Evolutionary conservation across 179 eudicot genomes (phyloP), one percentile per base, ranked within the genome.

Genomic region (Drosera spatulata): DNA sequence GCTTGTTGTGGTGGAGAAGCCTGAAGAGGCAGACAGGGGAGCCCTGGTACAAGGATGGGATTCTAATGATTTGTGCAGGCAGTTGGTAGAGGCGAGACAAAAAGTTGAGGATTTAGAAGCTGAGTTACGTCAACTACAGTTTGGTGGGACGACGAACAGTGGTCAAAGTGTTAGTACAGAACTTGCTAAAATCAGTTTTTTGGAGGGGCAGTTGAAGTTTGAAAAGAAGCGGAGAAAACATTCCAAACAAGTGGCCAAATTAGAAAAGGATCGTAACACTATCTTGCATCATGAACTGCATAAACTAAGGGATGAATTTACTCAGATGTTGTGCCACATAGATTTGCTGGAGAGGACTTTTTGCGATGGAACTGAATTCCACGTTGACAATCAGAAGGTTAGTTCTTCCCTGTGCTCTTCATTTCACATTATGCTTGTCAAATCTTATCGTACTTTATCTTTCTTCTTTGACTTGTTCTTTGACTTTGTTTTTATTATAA

Each of bases 161-260:
- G 63, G 69, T 41, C 40, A 61, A 15, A 38, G 37, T 55, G 56
- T 50, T 13, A 64, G 60, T 51, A 63, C 72, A 54, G 77, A 73
- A 56, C 50, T 60, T 60, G 75, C 77, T 51, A 65, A 71, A 69
- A 41, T 76, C 52, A 80, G 68, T 75, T 66, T 86, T 53, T 74
- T 89, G 66, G 75, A 63, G 69, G 80, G 85, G 56, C 80, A 85
- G 60, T 63, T 90, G 71, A 82, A 83, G 65, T 78, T 94, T 61
- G 87, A 82, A 77, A 86, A 79, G 73, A 71, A 70, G 78, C 79
- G 79, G 56, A 76, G 73, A 55, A 86, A 85, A 81, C 95, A 86
- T 83, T 82, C 81, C 62, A 86, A 85, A 70, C 71, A 85, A 78
- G 94, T 82, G 46, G 67, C 80, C 12, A 74, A 77, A 70, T 62